phyloP scores from a whole-genome alignment of 768 basidiomycete genomes.

The Lactarius sanguifluus region DNA sequence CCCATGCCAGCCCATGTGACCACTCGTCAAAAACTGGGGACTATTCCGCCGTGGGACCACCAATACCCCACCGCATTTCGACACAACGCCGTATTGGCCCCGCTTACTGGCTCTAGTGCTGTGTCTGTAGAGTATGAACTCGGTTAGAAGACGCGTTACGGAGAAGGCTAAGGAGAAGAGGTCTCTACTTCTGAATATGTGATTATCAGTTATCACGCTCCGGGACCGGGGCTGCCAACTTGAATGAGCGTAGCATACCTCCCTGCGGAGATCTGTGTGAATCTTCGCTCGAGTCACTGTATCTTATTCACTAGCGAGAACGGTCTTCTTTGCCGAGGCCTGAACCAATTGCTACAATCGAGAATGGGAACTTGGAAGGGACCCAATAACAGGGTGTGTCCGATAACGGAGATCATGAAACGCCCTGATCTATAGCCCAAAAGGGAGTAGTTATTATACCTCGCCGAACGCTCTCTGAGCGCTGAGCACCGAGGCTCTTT shows the following conservation, averaged over 20 bases:
- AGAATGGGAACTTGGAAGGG: not conserved
- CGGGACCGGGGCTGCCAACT: not conserved
- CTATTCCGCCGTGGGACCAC: not conserved
- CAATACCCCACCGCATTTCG: not conserved
- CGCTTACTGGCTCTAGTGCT: not conserved
- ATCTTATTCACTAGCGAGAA: not conserved
- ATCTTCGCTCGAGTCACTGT: not conserved
- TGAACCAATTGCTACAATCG: not conserved
- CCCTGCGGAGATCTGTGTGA: not conserved
- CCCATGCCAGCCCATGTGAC: too few species aligned
- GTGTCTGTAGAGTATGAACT: not conserved
- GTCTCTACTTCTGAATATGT: not conserved
- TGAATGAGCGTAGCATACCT: too few species aligned
- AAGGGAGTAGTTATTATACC: too few species aligned
- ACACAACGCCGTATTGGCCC: not conserved
- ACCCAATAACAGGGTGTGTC: not conserved
- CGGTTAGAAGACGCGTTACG: not conserved
- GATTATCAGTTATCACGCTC: too few species aligned
- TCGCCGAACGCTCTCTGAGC: not conserved
- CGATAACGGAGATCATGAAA: not conserved
- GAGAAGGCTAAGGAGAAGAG: not conserved
- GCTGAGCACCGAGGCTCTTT: not conserved
- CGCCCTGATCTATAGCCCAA: not conserved
- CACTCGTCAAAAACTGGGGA: not conserved
- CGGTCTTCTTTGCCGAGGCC: not conserved